These are phyloP conservation scores for Candida sanyaensis DNA, from an alignment of 1,139 yeast species.

Conservation along the genomic window DNA sequence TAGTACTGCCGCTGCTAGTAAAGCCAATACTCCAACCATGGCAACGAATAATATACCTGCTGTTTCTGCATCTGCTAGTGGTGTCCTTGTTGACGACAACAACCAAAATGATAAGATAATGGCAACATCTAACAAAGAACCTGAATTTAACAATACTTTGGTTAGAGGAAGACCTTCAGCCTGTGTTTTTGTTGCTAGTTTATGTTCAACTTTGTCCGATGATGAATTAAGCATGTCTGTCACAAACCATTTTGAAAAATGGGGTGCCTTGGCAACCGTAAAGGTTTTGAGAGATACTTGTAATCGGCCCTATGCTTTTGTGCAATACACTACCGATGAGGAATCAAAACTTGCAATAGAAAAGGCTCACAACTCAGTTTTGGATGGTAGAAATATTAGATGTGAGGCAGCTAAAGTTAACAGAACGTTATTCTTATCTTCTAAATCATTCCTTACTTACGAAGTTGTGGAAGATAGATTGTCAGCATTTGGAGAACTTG, in stretches of 20 bases:
- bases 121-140: background rate
- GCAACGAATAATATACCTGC: background rate
- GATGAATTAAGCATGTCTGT: constrained; percentile 73
- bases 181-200: constrained; percentile 86
- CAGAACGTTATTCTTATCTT: constrained; percentile 68
- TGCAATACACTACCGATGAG: constrained; percentile 72
- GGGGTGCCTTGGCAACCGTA: constrained; percentile 73
- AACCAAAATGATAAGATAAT: background rate
- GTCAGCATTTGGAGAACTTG: constrained; percentile 69
- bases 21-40: background rate
- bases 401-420: constrained; percentile 93
- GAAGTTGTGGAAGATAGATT: constrained; percentile 40
- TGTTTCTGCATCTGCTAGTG: background rate
- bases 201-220: constrained; percentile 63
- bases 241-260: constrained; percentile 59
- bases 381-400: constrained; percentile 76
- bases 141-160: background rate
- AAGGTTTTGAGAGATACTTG: constrained; percentile 82
- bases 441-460: constrained; percentile 24
- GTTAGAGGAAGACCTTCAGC: constrained; percentile 65
- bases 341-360: constrained; percentile 72
- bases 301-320: constrained; percentile 92
- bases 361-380: constrained; percentile 65
- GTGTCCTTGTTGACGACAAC: background rate
- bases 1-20: background rate